Evolutionary conservation across 2,329 filamentous ascomycete genomes (phyloP).

Genomic region (Mariannaea sp.): DNA sequence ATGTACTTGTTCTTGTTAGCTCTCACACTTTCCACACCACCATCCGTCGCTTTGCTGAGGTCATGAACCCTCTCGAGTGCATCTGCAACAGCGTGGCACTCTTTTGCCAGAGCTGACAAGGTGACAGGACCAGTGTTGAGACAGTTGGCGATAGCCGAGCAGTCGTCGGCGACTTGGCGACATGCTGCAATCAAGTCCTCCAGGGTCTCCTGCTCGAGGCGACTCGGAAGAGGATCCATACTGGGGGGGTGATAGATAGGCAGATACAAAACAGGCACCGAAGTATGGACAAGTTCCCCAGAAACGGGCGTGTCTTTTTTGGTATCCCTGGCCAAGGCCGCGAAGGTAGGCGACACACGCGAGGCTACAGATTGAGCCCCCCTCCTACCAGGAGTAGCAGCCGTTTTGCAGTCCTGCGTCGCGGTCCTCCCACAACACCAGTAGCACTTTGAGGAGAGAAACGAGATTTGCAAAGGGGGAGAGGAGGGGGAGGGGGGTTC

Average conservation of each 20-base stretch:
- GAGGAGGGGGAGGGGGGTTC: not conserved
- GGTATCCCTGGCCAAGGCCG: not conserved
- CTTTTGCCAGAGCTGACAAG: constrained; percentile 34
- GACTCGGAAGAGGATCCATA: constrained; percentile 34
- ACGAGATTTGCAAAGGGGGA: not conserved
- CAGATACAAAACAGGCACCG: constrained; percentile 1
- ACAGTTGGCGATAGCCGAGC: constrained; percentile 33
- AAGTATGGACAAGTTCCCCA: constrained; percentile 2
- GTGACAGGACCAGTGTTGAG: constrained; percentile 37
- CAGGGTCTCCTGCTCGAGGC: constrained; percentile 32
- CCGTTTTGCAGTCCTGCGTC: not conserved
- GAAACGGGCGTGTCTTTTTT: not conserved
- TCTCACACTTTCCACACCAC: constrained; percentile 25
- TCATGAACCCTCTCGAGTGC: constrained; percentile 36
- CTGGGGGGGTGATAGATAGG: constrained; percentile 15
- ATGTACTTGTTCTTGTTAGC: constrained; percentile 36
- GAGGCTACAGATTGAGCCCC: not conserved
- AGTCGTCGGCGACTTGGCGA: constrained; percentile 35
- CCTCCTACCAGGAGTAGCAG: not conserved
- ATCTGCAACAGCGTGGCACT: constrained; percentile 35
- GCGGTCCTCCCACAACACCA: not conserved
- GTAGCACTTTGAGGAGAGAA: constrained; percentile 10
- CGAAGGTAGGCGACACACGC: not conserved
- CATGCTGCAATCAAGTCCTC: constrained; percentile 36
- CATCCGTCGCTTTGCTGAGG: constrained; percentile 30